Conservation (phyloP, 257 asterid genomes). For the Solanum etuberosum region DNA sequence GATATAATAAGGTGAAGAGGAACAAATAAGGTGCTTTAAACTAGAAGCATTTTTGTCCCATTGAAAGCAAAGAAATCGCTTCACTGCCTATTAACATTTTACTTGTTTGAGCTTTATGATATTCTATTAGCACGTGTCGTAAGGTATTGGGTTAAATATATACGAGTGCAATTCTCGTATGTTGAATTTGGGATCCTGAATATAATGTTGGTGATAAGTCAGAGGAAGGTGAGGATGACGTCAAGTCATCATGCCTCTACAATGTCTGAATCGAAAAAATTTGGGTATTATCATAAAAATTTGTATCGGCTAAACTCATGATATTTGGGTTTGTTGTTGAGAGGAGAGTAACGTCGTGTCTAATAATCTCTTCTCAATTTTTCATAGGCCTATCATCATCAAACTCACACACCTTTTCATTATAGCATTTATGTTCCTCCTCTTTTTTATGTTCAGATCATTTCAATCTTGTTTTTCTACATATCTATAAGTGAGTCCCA, state of each 20-base stretch:
- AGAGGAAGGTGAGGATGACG: not conserved
- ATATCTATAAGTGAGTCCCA: not conserved
- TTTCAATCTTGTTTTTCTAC: not conserved
- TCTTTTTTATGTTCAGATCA: fast-evolving
- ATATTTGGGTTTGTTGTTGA: no score
- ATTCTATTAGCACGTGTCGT: not conserved
- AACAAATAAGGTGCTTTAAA: not conserved
- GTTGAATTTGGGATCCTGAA: not conserved
- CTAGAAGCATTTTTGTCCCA: not conserved
- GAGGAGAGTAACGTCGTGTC: not conserved
- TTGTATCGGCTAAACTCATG: no score
- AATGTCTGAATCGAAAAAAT: not conserved
- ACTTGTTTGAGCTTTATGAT: not conserved
- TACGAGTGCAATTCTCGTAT: no score
- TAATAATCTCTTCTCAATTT: not conserved
- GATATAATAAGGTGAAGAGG: not conserved
- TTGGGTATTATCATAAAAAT: not conserved
- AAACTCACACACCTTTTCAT: not conserved
- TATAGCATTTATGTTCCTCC: not conserved
- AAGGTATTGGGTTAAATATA: no score
- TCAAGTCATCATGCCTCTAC: not conserved
- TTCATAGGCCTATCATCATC: not conserved
- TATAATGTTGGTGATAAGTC: no score
- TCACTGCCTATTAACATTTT: fast-evolving
- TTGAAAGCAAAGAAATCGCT: not conserved